phyloP scores from a whole-genome alignment of 106 monocot genomes.

The Amphibolis antarctica region DNA sequence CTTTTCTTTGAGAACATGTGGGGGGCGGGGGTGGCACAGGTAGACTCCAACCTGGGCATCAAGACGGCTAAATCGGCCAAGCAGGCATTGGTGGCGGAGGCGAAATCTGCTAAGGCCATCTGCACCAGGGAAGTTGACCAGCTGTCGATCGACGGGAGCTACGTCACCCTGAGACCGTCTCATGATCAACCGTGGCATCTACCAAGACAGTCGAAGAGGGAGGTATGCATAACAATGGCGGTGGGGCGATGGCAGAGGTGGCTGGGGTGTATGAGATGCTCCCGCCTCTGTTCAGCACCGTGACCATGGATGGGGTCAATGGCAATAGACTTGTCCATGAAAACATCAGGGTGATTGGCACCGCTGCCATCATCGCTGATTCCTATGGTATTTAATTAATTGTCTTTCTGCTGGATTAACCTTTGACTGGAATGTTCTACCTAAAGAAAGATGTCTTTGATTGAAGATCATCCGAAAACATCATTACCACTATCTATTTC shows the following conservation, averaged over 20 bases:
- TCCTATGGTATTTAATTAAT: too few species aligned
- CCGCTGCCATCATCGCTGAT: too few species aligned
- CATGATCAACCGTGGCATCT: slow-evolving; percentile 49
- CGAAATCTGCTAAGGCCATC: slow-evolving; percentile 57
- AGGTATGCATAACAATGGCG: slow-evolving; percentile 13
- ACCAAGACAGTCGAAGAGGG: slow-evolving; percentile 40
- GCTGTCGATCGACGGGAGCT: slow-evolving; percentile 74
- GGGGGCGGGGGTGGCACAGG: slow-evolving; percentile 65
- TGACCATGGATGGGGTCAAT: slow-evolving; percentile 59
- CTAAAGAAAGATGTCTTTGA: too few species aligned
- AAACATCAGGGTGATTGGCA: too few species aligned
- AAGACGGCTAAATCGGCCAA: slow-evolving; percentile 61
- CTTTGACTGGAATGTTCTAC: too few species aligned
- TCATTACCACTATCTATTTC: too few species aligned
- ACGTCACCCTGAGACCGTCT: slow-evolving; percentile 48
- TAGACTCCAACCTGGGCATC: slow-evolving; percentile 47
- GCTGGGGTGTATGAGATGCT: slow-evolving; percentile 66
- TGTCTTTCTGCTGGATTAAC: too few species aligned
- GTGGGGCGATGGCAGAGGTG: slow-evolving; percentile 61
- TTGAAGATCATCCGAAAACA: too few species aligned
- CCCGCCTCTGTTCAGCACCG: slow-evolving; percentile 60
- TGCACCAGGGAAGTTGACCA: slow-evolving; percentile 62
- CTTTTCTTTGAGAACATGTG: slow-evolving; percentile 55
- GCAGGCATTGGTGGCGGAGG: slow-evolving; percentile 48
- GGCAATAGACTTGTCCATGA: too few species aligned